phyloP scores from a whole-genome alignment of 2,329 filamentous ascomycete genomes.

The Graphilbum sp. region DNA sequence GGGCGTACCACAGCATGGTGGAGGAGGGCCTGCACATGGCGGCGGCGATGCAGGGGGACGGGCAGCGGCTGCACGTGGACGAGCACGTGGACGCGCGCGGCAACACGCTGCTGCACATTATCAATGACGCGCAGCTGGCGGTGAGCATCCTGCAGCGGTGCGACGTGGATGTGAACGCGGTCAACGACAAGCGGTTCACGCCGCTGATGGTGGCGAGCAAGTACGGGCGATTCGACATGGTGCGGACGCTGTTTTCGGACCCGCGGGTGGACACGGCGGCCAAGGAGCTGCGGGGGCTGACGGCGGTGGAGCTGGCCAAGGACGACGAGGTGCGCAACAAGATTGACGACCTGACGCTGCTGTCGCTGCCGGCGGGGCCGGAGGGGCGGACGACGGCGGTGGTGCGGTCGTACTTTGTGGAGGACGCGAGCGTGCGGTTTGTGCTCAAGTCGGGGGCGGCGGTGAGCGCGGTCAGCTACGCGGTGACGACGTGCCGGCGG shows the following conservation, averaged over 20 bases:
- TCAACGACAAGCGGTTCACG: slow-evolving; percentile 89
- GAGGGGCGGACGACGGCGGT: slow-evolving; percentile 82
- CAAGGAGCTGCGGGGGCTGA: slow-evolving; percentile 74
- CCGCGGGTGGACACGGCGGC: slow-evolving; percentile 71
- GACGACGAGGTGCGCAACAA: slow-evolving; percentile 94
- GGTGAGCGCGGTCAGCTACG: slow-evolving; percentile 66
- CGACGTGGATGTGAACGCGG: slow-evolving; percentile 91
- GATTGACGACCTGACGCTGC: slow-evolving; percentile 82
- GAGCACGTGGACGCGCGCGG: slow-evolving; percentile 87
- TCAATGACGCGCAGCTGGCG: slow-evolving; percentile 70
- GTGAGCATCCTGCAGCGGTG: slow-evolving; percentile 62
- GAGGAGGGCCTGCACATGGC: slow-evolving; percentile 63
- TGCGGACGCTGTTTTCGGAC: slow-evolving; percentile 74
- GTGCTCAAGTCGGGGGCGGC: slow-evolving; percentile 89
- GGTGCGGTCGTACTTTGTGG: slow-evolving; percentile 90
- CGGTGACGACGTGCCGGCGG: slow-evolving; percentile 83
- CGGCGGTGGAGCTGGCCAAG: slow-evolving; percentile 90
- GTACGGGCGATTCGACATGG: slow-evolving; percentile 88
- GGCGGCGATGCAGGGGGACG: slow-evolving; percentile 57
- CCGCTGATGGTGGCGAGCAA: slow-evolving; percentile 97
- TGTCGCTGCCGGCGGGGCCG: slow-evolving; percentile 53
- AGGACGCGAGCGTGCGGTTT: slow-evolving; percentile 83
- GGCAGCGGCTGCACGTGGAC: slow-evolving; percentile 68
- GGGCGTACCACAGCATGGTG: slow-evolving; percentile 76
- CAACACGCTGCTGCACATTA: slow-evolving; percentile 89